phyloP scores from a whole-genome alignment of 306 rosid genomes.

The Vigna radiata region DNA sequence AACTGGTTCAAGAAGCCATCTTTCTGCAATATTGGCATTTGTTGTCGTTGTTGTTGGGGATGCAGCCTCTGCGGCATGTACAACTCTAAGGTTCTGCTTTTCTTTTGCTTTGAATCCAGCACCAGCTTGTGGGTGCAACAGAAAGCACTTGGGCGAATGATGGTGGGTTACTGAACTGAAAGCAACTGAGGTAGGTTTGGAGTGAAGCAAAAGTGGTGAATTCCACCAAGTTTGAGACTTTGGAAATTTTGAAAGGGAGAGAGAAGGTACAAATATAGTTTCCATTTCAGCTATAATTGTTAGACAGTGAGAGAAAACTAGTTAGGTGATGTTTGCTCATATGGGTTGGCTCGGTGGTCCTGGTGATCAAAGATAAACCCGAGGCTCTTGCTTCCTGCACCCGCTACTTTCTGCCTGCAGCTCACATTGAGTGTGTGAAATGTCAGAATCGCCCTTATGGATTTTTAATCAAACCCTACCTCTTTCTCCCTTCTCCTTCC shows the following conservation, averaged over 20 bases:
- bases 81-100: conserved; percentile 41
- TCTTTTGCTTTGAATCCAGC: conserved; percentile 41
- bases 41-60: conserved; percentile 34
- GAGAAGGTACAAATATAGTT: conserved; percentile 45
- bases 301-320: not conserved
- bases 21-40: conserved; percentile 43
- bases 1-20: conserved; percentile 90
- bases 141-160: conserved; percentile 50
- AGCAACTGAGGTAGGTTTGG: conserved; percentile 48
- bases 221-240: conserved; percentile 41
- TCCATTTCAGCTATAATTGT: conserved; percentile 58
- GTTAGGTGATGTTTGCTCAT: not conserved
- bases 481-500: no score
- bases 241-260: conserved; percentile 53
- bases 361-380: not conserved
- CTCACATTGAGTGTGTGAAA: no score
- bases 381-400: not conserved
- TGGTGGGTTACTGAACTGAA: conserved; percentile 44
- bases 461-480: no score
- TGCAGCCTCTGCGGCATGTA: conserved; percentile 54
- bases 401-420: no score
- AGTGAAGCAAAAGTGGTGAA: conserved; percentile 41
- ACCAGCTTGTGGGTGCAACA: conserved; percentile 37
- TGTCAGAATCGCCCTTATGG: no score
- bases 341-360: conserved; percentile 2